A percentile compares a stretch with the other conserved stretches of the same genome.
These are phyloP conservation scores for Fusarium continuum DNA, from an alignment of 2,329 filamentous ascomycete genomes.

Conservation along the genomic window DNA sequence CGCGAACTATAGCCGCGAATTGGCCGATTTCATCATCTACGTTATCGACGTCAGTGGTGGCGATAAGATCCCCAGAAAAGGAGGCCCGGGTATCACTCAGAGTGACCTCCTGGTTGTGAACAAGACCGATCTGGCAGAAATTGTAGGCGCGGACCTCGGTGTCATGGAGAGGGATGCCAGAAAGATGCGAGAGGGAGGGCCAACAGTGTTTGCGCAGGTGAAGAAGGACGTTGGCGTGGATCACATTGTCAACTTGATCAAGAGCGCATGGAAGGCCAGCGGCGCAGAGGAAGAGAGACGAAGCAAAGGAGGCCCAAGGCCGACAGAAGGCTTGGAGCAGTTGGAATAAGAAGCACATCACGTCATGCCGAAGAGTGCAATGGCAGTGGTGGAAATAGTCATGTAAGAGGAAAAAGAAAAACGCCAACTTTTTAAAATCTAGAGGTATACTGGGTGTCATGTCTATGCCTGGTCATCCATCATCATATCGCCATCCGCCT, in stretches of 20 bases:
- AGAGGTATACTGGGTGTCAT: constrained; percentile 45
- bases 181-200: constrained; percentile 94
- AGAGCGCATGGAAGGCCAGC: constrained; percentile 92
- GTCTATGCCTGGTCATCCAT: constrained; percentile 48
- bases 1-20: constrained; percentile 93
- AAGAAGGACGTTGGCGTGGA: constrained; percentile 88
- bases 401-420: constrained; percentile 24
- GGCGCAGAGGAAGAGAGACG: constrained; percentile 74
- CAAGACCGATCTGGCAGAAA: constrained; percentile 93
- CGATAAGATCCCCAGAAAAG: constrained; percentile 96
- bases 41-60: constrained; percentile 97
- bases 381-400: neutral
- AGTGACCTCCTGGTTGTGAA: constrained; percentile 94
- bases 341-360: constrained; percentile 44
- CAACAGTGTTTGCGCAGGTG: constrained; percentile 96
- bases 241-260: constrained; percentile 85
- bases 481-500: constrained; percentile 47
- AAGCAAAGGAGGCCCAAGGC: constrained; percentile 64
- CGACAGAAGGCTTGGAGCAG: constrained; percentile 64
- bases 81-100: constrained; percentile 96
- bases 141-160: constrained; percentile 85
- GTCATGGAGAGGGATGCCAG: constrained; percentile 96
- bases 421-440: constrained; percentile 44
- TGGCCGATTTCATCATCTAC: constrained; percentile 98
- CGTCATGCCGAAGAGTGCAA: neutral